Base-by-base conservation (phyloP, 225 moss, liverwort and hornwort genomes). In the Bryoerythrophyllum caledonicum region DNA sequence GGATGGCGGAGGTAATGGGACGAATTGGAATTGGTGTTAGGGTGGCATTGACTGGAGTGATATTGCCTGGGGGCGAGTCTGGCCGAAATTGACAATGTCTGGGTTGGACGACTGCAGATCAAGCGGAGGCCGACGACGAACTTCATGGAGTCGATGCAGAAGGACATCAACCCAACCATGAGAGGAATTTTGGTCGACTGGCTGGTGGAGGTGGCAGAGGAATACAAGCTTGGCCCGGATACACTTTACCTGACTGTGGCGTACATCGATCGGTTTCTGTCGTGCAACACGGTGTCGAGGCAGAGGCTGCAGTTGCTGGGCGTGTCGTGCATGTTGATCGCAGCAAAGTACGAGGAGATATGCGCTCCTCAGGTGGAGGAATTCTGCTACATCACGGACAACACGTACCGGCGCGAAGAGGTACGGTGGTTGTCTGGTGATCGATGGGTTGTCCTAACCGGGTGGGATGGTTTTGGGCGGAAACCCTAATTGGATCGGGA, bases 301-400 rank as follows among this genome's bases (percentile, higher is more conserved):
- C 95, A 95, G 82, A 86, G 95, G 46, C 80, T 99, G 35, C 99
- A 99, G 68, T 88, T 99, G 27, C 57, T 99, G 43, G 99, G 99
- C 4, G 99, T 99, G 7, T 91, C 99, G 58, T 92, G 99, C 82
- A 99, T 99, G 99, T 84, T 99, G 56, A 99, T 99, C 59, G 99
- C 99, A 2, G 93, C 99, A 0, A 84, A 84, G 52, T 84, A 84
- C 66, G 84, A 84, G 56, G 81, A 84, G 74, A 95, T 99, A 65
- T 90, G 90, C 78, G 91, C 99, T 32, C 99, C 99, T 0, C 99
- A 99, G 79, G 99, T 99, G 20, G 95, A 99, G 77, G 99, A 95
- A 73, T 99, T 99, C 79, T 99, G 99, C 81, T 99, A 95, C 76
- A 99, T 99, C 10, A 99, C 99, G 1, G 99, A 99, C 76, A 99